Conservation (phyloP, 805 yeast genomes). For the Candida silvatica region DNA sequence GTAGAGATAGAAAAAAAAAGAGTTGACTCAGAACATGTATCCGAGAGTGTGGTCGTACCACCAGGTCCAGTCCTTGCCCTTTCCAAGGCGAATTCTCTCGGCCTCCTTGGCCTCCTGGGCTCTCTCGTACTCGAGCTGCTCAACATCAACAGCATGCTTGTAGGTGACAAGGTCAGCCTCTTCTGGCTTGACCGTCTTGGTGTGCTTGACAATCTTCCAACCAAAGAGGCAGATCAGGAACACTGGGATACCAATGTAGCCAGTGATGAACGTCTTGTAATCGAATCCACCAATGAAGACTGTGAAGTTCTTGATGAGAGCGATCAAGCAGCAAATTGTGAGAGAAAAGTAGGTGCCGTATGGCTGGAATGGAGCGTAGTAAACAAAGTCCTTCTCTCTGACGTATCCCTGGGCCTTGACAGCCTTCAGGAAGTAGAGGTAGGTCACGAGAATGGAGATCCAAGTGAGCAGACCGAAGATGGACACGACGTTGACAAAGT, state of each 20-base stretch:
- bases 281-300: slow-evolving; percentile 53
- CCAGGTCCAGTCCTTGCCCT: slow-evolving; percentile 14
- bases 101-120: slow-evolving; percentile 4
- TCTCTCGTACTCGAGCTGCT: slow-evolving; percentile 31
- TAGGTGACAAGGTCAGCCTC: slow-evolving; percentile 57
- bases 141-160: slow-evolving; percentile 47
- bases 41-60: slow-evolving; percentile 24
- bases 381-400: slow-evolving; percentile 44
- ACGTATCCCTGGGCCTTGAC: slow-evolving; percentile 58
- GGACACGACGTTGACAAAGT: slow-evolving; percentile 70
- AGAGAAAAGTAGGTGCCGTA: slow-evolving; percentile 57
- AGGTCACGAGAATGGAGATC: slow-evolving; percentile 62
- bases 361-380: slow-evolving; percentile 61
- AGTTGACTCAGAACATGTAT: slow-evolving; percentile 21
- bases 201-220: slow-evolving; percentile 47
- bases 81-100: slow-evolving; percentile 10
- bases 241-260: slow-evolving; percentile 69
- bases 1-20: no score
- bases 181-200: slow-evolving; percentile 38
- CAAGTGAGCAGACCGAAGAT: slow-evolving; percentile 71
- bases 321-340: slow-evolving; percentile 41
- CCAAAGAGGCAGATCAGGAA: slow-evolving; percentile 47
- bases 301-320: slow-evolving; percentile 62
- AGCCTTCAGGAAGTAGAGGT: slow-evolving; percentile 58
- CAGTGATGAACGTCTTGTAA: slow-evolving; percentile 64